A percentile compares a stretch with the other conserved stretches of the same genome.
phyloP scores from a whole-genome alignment of 2,329 filamentous ascomycete genomes.

The Sclerotinia trifoliorum region DNA sequence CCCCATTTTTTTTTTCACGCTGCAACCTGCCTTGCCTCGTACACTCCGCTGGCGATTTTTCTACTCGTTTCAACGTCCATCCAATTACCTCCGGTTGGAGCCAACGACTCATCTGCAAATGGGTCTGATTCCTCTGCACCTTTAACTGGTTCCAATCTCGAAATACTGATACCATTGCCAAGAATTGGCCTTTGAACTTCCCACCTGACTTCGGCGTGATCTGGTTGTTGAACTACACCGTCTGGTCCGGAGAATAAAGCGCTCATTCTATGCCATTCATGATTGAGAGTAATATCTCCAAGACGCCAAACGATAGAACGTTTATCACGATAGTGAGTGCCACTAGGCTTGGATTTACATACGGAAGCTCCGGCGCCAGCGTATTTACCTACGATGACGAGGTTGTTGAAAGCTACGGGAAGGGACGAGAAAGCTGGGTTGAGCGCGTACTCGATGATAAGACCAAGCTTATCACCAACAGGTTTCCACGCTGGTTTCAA shows the following conservation, averaged over 20 bases:
- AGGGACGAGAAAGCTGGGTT: slow-evolving; percentile 59
- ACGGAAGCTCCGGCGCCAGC: slow-evolving; percentile 63
- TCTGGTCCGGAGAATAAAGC: slow-evolving; percentile 76
- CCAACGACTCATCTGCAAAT: slow-evolving; percentile 62
- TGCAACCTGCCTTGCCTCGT: slow-evolving; percentile 48
- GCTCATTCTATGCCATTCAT: slow-evolving; percentile 70
- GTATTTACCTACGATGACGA: slow-evolving; percentile 71
- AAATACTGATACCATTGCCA: slow-evolving; percentile 67
- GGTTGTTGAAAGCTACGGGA: slow-evolving; percentile 66
- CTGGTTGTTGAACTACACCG: slow-evolving; percentile 66
- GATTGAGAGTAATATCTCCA: slow-evolving; percentile 64
- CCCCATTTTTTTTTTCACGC: neutral
- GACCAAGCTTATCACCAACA: slow-evolving; percentile 79
- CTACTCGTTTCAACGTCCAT: slow-evolving; percentile 62
- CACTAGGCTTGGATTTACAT: slow-evolving; percentile 74
- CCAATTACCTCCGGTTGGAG: slow-evolving; percentile 53
- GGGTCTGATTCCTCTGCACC: slow-evolving; percentile 56
- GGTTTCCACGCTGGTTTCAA: slow-evolving; percentile 72
- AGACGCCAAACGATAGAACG: slow-evolving; percentile 78
- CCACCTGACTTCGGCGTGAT: slow-evolving; percentile 80
- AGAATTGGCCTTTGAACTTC: slow-evolving; percentile 54
- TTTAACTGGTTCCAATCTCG: slow-evolving; percentile 52
- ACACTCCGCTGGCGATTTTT: slow-evolving; percentile 74
- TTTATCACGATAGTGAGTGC: slow-evolving; percentile 76
- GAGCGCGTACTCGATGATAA: slow-evolving; percentile 79